Percentiles rank a stretch among this genome's conserved stretches.
phyloP scores from a whole-genome alignment of 2,329 filamentous ascomycete species.

The Herpotrichia juniperi region DNA sequence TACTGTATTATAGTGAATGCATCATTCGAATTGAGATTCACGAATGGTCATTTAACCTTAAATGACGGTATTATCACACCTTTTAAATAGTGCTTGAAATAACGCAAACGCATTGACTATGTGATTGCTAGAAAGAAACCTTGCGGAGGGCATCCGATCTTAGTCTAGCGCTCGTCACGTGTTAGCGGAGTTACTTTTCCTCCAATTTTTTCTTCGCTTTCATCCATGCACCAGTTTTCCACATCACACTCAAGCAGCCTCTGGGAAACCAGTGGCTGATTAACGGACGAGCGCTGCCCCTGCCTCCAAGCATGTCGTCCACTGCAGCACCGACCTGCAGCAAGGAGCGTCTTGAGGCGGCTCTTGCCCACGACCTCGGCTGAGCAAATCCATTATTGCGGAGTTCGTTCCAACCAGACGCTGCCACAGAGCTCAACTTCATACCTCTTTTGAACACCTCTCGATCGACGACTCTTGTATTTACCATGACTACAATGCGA shows the following conservation, averaged over 20 bases:
- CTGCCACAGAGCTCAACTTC: constrained; percentile 16
- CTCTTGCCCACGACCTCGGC: constrained; percentile 36
- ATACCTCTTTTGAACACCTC: constrained; percentile 16
- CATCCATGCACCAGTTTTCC: constrained; percentile 5
- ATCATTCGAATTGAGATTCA: no score
- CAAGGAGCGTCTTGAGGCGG: constrained; percentile 13
- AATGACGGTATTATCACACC: no score
- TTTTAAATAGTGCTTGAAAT: no score
- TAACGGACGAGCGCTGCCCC: constrained; percentile 4
- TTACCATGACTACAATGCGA: constrained; percentile 29
- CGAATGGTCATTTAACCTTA: no score
- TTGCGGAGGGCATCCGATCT: background rate
- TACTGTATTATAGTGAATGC: no score
- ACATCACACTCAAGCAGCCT: constrained; percentile 16
- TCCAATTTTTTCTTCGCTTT: constrained; percentile 8
- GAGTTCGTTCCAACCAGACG: constrained; percentile 39
- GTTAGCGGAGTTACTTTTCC: constrained; percentile 22
- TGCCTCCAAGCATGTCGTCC: constrained; percentile 11
- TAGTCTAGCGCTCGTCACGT: background rate
- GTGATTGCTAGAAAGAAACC: no score
- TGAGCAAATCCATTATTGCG: constrained; percentile 34
- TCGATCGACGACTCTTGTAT: constrained; percentile 18
- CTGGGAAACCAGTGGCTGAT: constrained; percentile 14
- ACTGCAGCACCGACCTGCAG: constrained; percentile 11
- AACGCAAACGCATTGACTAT: no score